phyloP scores from a whole-genome alignment of 345 rosid species.

The Acer campestre region DNA sequence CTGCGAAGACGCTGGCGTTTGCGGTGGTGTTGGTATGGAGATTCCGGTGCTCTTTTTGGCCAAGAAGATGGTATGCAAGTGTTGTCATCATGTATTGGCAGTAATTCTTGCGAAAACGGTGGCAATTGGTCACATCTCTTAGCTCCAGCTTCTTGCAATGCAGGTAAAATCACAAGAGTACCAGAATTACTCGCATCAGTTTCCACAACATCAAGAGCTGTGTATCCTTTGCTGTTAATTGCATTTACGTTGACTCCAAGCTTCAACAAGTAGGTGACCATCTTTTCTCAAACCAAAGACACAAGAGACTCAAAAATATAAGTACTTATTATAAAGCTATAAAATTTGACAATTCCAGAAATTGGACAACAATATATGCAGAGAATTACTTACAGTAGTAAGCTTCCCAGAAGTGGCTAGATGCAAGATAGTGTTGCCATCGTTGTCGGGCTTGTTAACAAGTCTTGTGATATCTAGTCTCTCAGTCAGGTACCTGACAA shows the following conservation, averaged over 20 bases:
- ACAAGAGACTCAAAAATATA: too few relatives aligned
- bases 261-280: constrained; percentile 41
- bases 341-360: too few relatives aligned
- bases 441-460: constrained; percentile 35
- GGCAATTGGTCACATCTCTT: constrained; percentile 47
- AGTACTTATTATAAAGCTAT: neutral
- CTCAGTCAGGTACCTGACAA: constrained; percentile 43
- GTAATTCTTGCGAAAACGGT: constrained; percentile 30
- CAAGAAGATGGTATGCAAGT: neutral
- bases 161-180: constrained; percentile 39
- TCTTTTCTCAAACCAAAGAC: constrained; percentile 22
- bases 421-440: constrained; percentile 59
- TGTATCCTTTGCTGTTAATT: constrained; percentile 43
- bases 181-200: constrained; percentile 44
- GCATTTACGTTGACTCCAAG: constrained; percentile 43
- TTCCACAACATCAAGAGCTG: constrained; percentile 48
- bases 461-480: constrained; percentile 31
- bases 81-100: constrained; percentile 9
- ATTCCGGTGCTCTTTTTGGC: constrained; percentile 5
- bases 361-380: too few relatives aligned
- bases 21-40: constrained; percentile 16
- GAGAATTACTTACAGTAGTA: constrained; percentile 28
- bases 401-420: constrained; percentile 51
- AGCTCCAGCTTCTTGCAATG: constrained; percentile 42
- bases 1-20: constrained; percentile 26